Evolutionary conservation across 2,329 filamentous ascomycete species (phyloP), one percentile per base, ranked within the genome.

Genomic region (Colletotrichum brevisporum): DNA sequence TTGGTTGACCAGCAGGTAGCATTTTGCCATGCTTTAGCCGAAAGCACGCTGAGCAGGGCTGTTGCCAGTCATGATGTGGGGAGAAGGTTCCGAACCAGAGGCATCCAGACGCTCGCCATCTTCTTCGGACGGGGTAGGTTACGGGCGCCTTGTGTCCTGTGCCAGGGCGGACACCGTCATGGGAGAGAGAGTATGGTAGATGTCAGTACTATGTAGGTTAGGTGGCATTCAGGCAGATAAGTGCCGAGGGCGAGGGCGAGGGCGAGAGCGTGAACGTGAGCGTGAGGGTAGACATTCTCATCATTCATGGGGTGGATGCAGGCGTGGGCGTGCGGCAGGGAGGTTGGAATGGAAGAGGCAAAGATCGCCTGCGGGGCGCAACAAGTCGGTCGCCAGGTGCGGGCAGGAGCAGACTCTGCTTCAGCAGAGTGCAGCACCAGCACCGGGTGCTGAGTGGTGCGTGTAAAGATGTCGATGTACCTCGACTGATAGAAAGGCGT

Each of bases 51-150:
- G 36, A 15, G 5, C 62, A 60, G 45, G 61, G 66, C 36, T 55
- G 16, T 66, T 66, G 66, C 62, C 47, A 16, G 66, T 48, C 26
- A 43, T n/a, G 31, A 47, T 60, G 66, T 66, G 66, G 66, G 62
- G 63, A 53, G 36, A 39, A 3, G 31, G 31, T 64, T 54, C 60
- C 48, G 31, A 27, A 10, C 47, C 52, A 51, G 53, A 51, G 27
- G 26, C 41, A 54, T 21, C 15, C 16, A 26, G 56, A 50, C 47
- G 27, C 31, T 21, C 41, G 43, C 31, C 63, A 67, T 31, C 41
- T 57, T 36, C 8, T 36, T 36, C 31, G 10, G 18, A 43, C 53
- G 31, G 48, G 39, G 21, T 53, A 26, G 41, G 26, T 47, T 18
- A 31, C 54, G 27, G 50, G 50, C 47, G 48, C 53, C 27, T 27